phyloP scores from a whole-genome alignment of 2,329 filamentous ascomycete species.

The Pseudocercospora macadamiae region DNA sequence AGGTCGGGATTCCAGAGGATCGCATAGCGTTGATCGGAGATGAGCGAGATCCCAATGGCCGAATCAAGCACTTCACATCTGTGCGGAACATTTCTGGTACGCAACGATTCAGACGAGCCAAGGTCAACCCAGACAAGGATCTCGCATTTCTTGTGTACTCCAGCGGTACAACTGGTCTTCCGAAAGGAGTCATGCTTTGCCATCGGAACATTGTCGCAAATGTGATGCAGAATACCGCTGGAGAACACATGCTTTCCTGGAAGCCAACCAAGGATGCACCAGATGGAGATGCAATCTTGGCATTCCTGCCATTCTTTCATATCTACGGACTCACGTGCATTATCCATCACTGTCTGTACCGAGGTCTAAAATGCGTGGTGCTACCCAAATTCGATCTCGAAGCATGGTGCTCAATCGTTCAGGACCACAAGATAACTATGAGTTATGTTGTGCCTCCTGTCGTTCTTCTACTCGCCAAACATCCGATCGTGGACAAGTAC shows the following conservation, averaged over 20 bases:
- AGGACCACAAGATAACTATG: conserved; percentile 75
- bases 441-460: conserved; percentile 84
- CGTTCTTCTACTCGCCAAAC: conserved; percentile 77
- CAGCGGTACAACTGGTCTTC: conserved; percentile 85
- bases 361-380: conserved; percentile 68
- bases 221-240: conserved; percentile 46
- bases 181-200: conserved; percentile 75
- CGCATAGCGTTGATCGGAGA: conserved; percentile 78
- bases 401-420: conserved; percentile 74
- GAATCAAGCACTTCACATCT: conserved; percentile 72
- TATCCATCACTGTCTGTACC: conserved; percentile 68
- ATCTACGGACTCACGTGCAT: conserved; percentile 81
- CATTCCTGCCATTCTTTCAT: conserved; percentile 86
- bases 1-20: conserved; percentile 68
- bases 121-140: conserved; percentile 70
- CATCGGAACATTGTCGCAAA: conserved; percentile 85
- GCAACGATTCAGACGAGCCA: conserved; percentile 61
- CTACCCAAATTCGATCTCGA: conserved; percentile 83
- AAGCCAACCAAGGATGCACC: conserved; percentile 49
- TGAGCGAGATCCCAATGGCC: conserved; percentile 59
- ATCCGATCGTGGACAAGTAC: conserved; percentile 76
- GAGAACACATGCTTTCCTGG: conserved; percentile 55
- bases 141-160: conserved; percentile 85
- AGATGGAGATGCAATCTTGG: conserved; percentile 71
- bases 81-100: conserved; percentile 66